These are phyloP conservation scores for Daldinia loculata DNA, from an alignment of 495 filamentous ascomycete genomes.

Conservation along the genomic window DNA sequence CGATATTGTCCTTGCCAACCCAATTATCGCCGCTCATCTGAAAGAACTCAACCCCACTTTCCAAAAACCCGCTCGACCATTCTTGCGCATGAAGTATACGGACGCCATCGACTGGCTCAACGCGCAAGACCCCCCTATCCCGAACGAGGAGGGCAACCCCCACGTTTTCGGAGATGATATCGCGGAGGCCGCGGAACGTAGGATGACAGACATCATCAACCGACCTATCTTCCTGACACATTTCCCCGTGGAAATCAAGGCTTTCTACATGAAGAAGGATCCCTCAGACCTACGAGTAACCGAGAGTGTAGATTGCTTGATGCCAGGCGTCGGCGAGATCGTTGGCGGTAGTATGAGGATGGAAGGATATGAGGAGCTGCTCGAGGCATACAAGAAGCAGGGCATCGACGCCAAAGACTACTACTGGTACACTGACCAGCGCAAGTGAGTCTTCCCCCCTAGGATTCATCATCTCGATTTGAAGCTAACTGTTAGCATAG, in stretches of 20 bases:
- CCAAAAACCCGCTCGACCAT: conserved; percentile 82
- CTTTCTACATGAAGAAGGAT: conserved; percentile 99
- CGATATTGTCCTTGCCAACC: conserved; percentile 75
- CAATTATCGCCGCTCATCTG: conserved; percentile 71
- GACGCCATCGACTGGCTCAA: conserved; percentile 95
- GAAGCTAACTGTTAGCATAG: conserved; percentile 57
- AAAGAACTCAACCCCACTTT: conserved; percentile 89
- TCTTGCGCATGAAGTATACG: conserved; percentile 92
- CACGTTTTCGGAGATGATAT: conserved; percentile 98
- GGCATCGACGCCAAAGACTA: conserved; percentile 86
- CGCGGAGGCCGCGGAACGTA: conserved; percentile 94
- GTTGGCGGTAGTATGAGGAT: conserved; percentile 98
- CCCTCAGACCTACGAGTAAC: conserved; percentile 83
- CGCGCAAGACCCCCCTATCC: conserved; percentile 78
- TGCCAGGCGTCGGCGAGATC: conserved; percentile 97
- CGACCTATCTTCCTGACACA: conserved; percentile 94
- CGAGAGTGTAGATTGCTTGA: conserved; percentile 94
- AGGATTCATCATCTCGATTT: not conserved
- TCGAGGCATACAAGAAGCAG: conserved; percentile 86
- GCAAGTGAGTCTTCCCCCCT: conserved; percentile 74
- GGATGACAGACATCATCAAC: conserved; percentile 97
- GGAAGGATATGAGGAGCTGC: conserved; percentile 88
- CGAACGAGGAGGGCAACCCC: conserved; percentile 88
- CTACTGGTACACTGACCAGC: conserved; percentile 99
- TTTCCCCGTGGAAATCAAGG: conserved; percentile 98